Base-by-base conservation (phyloP, 2,329 filamentous ascomycete genomes). In the Fusarium sp. region DNA sequence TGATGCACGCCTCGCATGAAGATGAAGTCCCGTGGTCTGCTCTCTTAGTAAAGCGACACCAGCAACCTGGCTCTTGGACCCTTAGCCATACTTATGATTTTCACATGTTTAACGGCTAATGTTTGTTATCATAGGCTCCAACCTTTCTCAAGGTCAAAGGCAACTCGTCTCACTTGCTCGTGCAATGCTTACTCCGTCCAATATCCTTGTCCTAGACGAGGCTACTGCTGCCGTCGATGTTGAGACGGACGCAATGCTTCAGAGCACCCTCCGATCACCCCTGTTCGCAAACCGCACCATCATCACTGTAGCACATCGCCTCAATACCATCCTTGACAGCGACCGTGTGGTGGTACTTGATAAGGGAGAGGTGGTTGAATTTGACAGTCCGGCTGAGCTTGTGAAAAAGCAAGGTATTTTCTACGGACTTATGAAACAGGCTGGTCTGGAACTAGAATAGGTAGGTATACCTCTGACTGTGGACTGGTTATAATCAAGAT, bases 251-350 rank as follows among this genome's bases (percentile, higher is more conserved):
- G 88, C 88, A 57, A 83, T 90, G 82, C 82, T 92, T 57, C 89
- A 92, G 81, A 81, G 81, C 49, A 91, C 89, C 27, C 82, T 91
- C 58, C 86, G 89, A 34, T 87, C 87, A 37, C 86, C 88, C 23
- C 79, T 90, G 18, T 99, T 99, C 82, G 87, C 90, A 66, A 93
- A 98, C 80, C 90, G 93, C 56, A 99, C 96, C 40, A 98, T 99
- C 80, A 97, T 99, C 80, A 99, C 96, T 2, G 97, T 99, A 76
- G 96, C 96, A 27, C 96, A 99, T 83, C 91, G 96, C 58, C 97
- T 99, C 83, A 98, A 98, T 83, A 99, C 96, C 13, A 98, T 99
- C 75, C 87, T 99, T 30, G 89, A 92, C 79, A 89, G 87, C 66
- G 95, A 99, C 82, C 89, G 94, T 53, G 96, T 99, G 67, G 90